These are phyloP conservation scores for Hibiscus mutabilis DNA, from an alignment of 345 rosid species.

Conservation along the genomic window DNA sequence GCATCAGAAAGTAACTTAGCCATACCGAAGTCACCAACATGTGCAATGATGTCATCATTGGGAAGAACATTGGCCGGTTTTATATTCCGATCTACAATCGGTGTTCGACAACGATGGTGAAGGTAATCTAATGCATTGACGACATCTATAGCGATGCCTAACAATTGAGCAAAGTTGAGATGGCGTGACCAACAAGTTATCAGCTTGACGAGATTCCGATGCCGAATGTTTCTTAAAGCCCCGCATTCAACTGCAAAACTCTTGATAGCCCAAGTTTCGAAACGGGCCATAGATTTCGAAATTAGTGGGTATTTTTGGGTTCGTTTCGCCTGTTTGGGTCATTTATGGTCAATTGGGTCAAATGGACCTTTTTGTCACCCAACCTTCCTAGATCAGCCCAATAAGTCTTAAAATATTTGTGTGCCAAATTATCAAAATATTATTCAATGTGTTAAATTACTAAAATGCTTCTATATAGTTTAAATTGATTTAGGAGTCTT, in stretches of 20 bases:
- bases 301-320: too few relatives aligned
- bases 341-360: too few relatives aligned
- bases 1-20: conserved; percentile 12
- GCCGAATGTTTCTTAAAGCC: conserved; percentile 17
- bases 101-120: conserved; percentile 10
- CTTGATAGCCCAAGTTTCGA: conserved; percentile 8
- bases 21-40: conserved; percentile 23
- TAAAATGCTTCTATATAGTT: too few relatives aligned
- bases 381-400: too few relatives aligned
- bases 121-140: conserved; percentile 26
- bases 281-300: too few relatives aligned
- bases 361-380: too few relatives aligned
- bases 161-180: neutral
- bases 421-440: too few relatives aligned
- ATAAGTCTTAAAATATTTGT: too few relatives aligned
- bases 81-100: conserved; percentile 21
- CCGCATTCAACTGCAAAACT: conserved; percentile 27
- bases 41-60: conserved; percentile 21
- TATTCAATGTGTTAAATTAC: too few relatives aligned
- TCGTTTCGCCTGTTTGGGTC: too few relatives aligned
- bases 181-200: conserved; percentile 8
- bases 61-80: conserved; percentile 27
- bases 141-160: conserved; percentile 18
- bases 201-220: conserved; percentile 22
- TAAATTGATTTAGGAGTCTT: too few relatives aligned